Conservation (phyloP, 805 yeast species). For the Cyberlindnera galapagoensis region DNA sequence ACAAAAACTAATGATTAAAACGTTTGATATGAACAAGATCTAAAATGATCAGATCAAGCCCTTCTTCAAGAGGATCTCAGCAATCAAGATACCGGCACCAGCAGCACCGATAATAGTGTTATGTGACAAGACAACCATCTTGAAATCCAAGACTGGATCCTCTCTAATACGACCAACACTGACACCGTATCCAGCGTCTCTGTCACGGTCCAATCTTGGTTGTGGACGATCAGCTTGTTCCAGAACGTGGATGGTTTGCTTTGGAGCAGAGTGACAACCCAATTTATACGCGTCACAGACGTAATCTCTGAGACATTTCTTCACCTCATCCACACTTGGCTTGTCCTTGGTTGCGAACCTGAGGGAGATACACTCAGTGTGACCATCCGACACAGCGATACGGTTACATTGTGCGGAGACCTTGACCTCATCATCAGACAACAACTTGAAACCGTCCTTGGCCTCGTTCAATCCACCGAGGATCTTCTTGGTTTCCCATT, state of each 20-base stretch:
- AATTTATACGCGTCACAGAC: constrained; percentile 75
- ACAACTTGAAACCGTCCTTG: constrained; percentile 48
- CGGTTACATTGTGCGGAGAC: constrained; percentile 97
- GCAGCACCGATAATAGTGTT: constrained; percentile 99
- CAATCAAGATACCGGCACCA: constrained; percentile 94
- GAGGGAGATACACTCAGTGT: constrained; percentile 89
- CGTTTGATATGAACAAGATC: no score
- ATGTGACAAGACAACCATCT: constrained; percentile 96
- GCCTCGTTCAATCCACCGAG: constrained; percentile 55
- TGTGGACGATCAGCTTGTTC: constrained; percentile 95
- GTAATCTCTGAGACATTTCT: constrained; percentile 62
- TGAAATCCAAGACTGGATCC: constrained; percentile 88
- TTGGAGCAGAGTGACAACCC: constrained; percentile 89
- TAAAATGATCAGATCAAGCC: constrained; percentile 45
- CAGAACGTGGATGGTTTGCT: constrained; percentile 83
- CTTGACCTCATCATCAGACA: constrained; percentile 63
- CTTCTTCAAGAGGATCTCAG: constrained; percentile 80
- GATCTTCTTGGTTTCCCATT: constrained; percentile 96
- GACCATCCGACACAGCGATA: constrained; percentile 96
- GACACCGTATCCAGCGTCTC: constrained; percentile 91
- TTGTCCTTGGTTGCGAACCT: constrained; percentile 77
- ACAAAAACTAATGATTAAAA: constrained; percentile 1
- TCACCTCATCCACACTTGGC: constrained; percentile 79
- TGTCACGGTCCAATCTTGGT: constrained; percentile 93
- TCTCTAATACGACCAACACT: constrained; percentile 91